Conservation (phyloP, 139 green algal genomes). For the Closterium sp. region DNA sequence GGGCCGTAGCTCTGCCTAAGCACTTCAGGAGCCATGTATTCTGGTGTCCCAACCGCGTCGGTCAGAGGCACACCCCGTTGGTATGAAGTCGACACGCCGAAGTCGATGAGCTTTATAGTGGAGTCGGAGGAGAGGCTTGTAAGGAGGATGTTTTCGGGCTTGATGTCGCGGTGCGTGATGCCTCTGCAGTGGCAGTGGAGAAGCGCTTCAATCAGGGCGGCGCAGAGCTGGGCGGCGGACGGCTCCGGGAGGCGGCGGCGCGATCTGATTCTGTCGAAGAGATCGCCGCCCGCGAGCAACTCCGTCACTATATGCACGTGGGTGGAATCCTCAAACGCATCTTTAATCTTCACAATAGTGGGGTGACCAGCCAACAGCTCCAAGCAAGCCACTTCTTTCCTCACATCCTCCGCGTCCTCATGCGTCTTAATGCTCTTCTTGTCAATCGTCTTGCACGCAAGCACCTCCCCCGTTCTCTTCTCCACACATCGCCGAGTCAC, state of each 20-base stretch:
- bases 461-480: neutral
- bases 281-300: neutral
- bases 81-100: neutral
- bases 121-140: neutral
- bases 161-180: constrained; percentile 1
- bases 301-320: neutral
- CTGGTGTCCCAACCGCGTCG: neutral
- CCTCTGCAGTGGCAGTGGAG: neutral
- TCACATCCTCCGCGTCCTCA: neutral
- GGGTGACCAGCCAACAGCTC: neutral
- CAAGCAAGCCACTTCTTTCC: neutral
- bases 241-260: neutral
- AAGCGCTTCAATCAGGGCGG: neutral
- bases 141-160: constrained; percentile 11
- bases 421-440: neutral
- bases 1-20: neutral
- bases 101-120: constrained; percentile 3
- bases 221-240: neutral
- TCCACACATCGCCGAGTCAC: neutral
- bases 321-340: neutral
- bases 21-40: neutral
- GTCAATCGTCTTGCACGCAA: neutral
- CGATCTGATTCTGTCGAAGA: neutral
- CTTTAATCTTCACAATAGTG: neutral
- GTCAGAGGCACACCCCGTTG: neutral